Evolutionary conservation across 495 filamentous ascomycete species (phyloP).

Genomic region (Schizothecium vesticola): DNA sequence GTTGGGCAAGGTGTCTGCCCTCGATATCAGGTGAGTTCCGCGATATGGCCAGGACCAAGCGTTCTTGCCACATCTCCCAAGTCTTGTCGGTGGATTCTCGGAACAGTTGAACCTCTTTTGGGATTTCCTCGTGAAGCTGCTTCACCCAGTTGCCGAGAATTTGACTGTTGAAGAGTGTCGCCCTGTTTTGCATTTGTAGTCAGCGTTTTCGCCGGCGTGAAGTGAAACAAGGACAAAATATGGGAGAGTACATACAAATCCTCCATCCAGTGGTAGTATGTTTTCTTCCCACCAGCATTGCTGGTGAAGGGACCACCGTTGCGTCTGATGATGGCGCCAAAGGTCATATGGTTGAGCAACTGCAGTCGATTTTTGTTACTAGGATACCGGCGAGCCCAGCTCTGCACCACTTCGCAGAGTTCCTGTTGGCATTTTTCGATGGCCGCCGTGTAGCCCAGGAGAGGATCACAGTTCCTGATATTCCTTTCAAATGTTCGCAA

Average conservation of each 20-base stretch:
- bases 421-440: background rate
- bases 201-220: background rate
- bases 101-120: background rate
- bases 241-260: constrained; percentile 6
- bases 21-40: background rate
- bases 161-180: constrained; percentile 1
- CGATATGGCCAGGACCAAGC: background rate
- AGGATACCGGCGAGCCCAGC: constrained; percentile 13
- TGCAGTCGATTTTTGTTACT: background rate
- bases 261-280: constrained; percentile 19
- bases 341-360: constrained; percentile 11
- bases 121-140: background rate
- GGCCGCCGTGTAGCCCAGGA: background rate
- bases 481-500: background rate
- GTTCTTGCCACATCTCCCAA: background rate
- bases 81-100: background rate
- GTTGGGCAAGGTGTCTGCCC: background rate
- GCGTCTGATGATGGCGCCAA: constrained; percentile 14
- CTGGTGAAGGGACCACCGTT: constrained; percentile 14
- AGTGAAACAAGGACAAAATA: background rate
- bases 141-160: constrained; percentile 6
- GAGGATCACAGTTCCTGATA: constrained; percentile 4
- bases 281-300: background rate
- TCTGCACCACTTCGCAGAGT: background rate
- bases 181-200: background rate